Evolutionary conservation across 306 rosid species (phyloP).

Genomic region (Cyclanthera cordifolia): DNA sequence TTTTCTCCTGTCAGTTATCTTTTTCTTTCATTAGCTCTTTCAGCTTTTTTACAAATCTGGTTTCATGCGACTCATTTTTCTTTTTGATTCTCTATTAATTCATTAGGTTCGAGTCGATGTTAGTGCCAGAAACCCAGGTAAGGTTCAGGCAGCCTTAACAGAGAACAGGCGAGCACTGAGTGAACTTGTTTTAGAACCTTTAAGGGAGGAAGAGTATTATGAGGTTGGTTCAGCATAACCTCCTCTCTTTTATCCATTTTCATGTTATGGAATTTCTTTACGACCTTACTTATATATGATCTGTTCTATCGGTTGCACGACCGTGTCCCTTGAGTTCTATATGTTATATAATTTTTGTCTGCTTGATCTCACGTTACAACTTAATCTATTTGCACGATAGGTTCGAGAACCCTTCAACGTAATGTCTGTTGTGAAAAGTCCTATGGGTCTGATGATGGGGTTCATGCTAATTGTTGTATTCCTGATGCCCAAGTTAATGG

Average conservation of each 20-base stretch:
- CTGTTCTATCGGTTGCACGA: no score
- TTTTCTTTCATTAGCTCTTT: constrained; percentile 9
- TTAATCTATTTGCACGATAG: constrained; percentile 31
- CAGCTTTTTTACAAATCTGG: background rate
- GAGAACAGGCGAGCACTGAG: constrained; percentile 71
- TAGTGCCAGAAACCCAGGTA: constrained; percentile 92
- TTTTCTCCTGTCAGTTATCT: constrained; percentile 66
- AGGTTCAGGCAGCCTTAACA: constrained; percentile 89
- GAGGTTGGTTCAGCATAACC: constrained; percentile 46
- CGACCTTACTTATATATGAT: no score
- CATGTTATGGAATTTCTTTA: background rate
- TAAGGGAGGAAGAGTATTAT: constrained; percentile 66
- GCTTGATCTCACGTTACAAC: constrained; percentile 12
- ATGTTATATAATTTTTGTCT: background rate
- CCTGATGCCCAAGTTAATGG: constrained; percentile 91
- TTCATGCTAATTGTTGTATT: constrained; percentile 89
- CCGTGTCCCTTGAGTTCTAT: no score
- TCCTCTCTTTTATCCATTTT: background rate
- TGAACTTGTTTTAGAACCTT: constrained; percentile 82
- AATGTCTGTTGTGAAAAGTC: constrained; percentile 85
- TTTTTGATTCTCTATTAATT: constrained; percentile 10
- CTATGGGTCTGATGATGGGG: constrained; percentile 99
- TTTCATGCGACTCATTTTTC: background rate
- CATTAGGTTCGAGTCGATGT: constrained; percentile 91
- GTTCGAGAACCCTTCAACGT: constrained; percentile 80